Base-by-base conservation (phyloP, 768 basidiomycete species). In the Suillus tomentosus region DNA sequence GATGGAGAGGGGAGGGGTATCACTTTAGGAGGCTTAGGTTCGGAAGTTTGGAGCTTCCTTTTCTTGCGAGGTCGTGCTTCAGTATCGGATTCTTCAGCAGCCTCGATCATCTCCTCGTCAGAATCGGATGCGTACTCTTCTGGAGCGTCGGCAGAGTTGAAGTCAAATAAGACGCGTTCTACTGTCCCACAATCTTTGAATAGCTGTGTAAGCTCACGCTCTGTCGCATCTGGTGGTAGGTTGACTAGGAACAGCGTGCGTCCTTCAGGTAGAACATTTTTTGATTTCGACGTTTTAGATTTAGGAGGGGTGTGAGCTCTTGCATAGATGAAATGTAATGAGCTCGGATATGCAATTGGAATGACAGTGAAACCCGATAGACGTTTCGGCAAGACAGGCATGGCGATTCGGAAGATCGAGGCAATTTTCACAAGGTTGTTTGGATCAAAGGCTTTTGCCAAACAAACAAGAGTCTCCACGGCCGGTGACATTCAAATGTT, bases 221-320 rank as follows among this genome's bases (percentile, higher is more conserved):
- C 91, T 1, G 92, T 92, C 3, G 92, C 86, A 73, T 96, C 94
- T 62, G 94, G 89, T 2, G 96, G 95, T 6, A 96, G 78, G 70
- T 98, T 97, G 62, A 91, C 92, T 3, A 96, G 78, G 71, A 98
- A 98, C 11, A 96, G 80, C 0, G 94, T 96, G 51, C 94, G 84
- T 17, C 84, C 87, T 39, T 85, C 73, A 67, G 84, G 79, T 60
- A 78, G 81, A 17, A 13, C 24, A 58, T 58, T 31, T 10, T 6
- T 27, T 47, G 67, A 36, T 67, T 62, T 60, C 63, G 48, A 48
- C 36, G 69, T 71, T 79, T 80, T 69, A 4, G 71, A 50, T 51
- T 85, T 85, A 17, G 86, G 80, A 4, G 81, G 78, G 31, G 77
- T 71, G 71, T 95, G 92, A 4, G 82, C 72, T n/a, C 91, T 85